Percentiles rank a stretch among this genome's conserved stretches.
Conservation (phyloP, 768 basidiomycete species). For the Albatrellus ellisii region DNA sequence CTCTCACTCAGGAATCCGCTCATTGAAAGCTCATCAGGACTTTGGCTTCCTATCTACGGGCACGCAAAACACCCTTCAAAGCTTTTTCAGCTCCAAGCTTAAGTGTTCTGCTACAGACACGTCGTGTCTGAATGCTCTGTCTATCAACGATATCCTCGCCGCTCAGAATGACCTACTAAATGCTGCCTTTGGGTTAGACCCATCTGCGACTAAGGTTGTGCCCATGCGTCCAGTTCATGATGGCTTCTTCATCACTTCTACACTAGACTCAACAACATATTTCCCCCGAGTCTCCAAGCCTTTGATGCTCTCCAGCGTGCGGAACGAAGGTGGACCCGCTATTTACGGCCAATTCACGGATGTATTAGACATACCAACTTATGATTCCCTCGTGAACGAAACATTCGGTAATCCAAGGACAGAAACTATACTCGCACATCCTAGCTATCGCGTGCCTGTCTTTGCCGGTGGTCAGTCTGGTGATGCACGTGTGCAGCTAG, state of each 20-base stretch:
- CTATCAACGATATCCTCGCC: slow-evolving; percentile 36
- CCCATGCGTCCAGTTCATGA: slow-evolving; percentile 61
- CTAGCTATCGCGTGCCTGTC: slow-evolving; percentile 30
- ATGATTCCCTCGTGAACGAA: slow-evolving; percentile 24
- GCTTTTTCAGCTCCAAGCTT: slow-evolving; percentile 34
- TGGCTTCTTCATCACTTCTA: slow-evolving; percentile 52
- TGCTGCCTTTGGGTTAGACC: slow-evolving; percentile 31
- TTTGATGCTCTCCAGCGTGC: slow-evolving; percentile 56
- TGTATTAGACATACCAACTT: slow-evolving; percentile 27
- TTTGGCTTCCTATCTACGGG: slow-evolving; percentile 51
- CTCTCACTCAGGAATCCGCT: not conserved
- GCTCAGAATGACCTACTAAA: slow-evolving; percentile 35
- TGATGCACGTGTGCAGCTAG: slow-evolving; percentile 45
- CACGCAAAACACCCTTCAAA: slow-evolving; percentile 42
- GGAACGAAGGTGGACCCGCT: slow-evolving; percentile 57
- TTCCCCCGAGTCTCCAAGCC: slow-evolving; percentile 54
- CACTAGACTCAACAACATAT: slow-evolving; percentile 44
- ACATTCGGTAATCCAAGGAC: slow-evolving; percentile 38
- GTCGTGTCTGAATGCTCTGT: slow-evolving; percentile 37
- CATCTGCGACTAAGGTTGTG: slow-evolving; percentile 35
- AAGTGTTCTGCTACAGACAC: slow-evolving; percentile 32
- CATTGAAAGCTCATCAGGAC: slow-evolving; percentile 28
- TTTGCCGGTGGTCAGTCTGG: slow-evolving; percentile 18
- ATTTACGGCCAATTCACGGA: slow-evolving; percentile 34
- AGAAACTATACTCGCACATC: slow-evolving; percentile 27